Conservation (phyloP, 805 yeast genomes). For the Cyberlindnera maclurae region DNA sequence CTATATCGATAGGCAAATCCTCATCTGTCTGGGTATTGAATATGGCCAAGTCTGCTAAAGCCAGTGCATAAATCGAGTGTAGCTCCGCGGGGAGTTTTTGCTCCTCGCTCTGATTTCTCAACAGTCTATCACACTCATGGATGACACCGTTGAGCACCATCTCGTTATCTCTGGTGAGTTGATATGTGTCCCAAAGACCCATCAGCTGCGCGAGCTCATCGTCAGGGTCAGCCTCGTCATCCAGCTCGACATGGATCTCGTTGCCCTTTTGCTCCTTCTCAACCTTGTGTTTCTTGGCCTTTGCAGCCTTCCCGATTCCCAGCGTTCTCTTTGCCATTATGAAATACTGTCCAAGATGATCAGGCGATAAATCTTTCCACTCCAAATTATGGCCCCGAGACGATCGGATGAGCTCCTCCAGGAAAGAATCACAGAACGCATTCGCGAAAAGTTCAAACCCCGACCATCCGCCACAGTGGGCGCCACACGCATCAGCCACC, state of each 20-base stretch:
- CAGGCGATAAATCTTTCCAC: no score
- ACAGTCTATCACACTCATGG: slow-evolving; percentile 84
- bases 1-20: slow-evolving; percentile 13
- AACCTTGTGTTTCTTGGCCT: slow-evolving; percentile 35
- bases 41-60: slow-evolving; percentile 56
- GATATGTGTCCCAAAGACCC: slow-evolving; percentile 66
- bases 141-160: slow-evolving; percentile 71
- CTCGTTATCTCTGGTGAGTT: slow-evolving; percentile 54
- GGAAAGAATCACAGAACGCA: no score
- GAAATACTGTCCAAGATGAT: no score
- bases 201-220: slow-evolving; percentile 73
- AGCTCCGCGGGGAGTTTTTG: slow-evolving; percentile 42
- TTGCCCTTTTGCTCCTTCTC: slow-evolving; percentile 23
- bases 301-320: slow-evolving; percentile 56
- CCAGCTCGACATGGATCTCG: slow-evolving; percentile 60
- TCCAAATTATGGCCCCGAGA: no score
- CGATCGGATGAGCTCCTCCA: no score
- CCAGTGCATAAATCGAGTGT: slow-evolving; percentile 67
- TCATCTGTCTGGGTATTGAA: slow-evolving; percentile 41
- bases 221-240: slow-evolving; percentile 62
- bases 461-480: no score
- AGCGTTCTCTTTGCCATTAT: slow-evolving; percentile 57
- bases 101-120: slow-evolving; percentile 35
- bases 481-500: no score
- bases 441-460: no score